Conservation (phyloP, 2,329 filamentous ascomycete genomes). For the Cercospora sp. region DNA sequence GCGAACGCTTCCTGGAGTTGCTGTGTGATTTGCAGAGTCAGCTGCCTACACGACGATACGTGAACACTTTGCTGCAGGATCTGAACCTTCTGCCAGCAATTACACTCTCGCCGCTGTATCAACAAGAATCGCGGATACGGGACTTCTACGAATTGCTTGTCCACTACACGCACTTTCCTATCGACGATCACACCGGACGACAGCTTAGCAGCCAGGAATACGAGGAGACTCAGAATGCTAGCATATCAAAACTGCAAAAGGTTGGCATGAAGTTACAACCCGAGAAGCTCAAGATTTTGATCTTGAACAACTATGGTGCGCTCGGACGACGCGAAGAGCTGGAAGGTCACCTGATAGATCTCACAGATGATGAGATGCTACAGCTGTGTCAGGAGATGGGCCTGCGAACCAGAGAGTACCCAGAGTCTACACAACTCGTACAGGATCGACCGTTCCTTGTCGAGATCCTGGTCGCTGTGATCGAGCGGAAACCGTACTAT, state of each 20-base stretch:
- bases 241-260: slow-evolving; percentile 76
- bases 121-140: slow-evolving; percentile 72
- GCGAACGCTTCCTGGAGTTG: slow-evolving; percentile 90
- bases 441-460: slow-evolving; percentile 64
- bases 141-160: slow-evolving; percentile 78
- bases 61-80: slow-evolving; percentile 84
- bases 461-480: slow-evolving; percentile 71
- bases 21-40: slow-evolving; percentile 89
- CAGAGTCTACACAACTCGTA: slow-evolving; percentile 64
- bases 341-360: slow-evolving; percentile 67
- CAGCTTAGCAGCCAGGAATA: slow-evolving; percentile 71
- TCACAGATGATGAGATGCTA: slow-evolving; percentile 73
- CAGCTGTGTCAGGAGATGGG: slow-evolving; percentile 69
- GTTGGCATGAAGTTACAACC: slow-evolving; percentile 79
- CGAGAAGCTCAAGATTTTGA: slow-evolving; percentile 85
- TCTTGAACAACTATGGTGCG: slow-evolving; percentile 87
- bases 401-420: slow-evolving; percentile 75
- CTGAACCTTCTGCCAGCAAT: slow-evolving; percentile 79
- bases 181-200: slow-evolving; percentile 85
- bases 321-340: slow-evolving; percentile 80
- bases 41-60: slow-evolving; percentile 87
- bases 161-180: slow-evolving; percentile 84
- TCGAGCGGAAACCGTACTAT: slow-evolving; percentile 78
- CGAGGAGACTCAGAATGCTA: slow-evolving; percentile 75
- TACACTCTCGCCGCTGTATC: slow-evolving; percentile 74